These are phyloP conservation scores for Lepidopterella palustris DNA, from an alignment of 495 filamentous ascomycete genomes.

Conservation along the genomic window DNA sequence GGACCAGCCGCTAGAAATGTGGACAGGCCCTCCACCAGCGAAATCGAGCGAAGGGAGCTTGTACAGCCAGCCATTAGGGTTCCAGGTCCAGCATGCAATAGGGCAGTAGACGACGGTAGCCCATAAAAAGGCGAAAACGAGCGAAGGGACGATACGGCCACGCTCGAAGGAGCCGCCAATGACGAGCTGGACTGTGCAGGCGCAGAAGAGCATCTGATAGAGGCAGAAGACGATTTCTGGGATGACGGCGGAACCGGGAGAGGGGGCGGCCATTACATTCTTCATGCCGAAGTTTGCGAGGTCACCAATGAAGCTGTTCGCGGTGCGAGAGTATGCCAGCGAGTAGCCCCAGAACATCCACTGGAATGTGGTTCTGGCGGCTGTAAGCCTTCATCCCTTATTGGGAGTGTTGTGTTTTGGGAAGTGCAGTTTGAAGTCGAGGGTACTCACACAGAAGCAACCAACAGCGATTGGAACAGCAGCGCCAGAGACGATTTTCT, in stretches of 20 bases:
- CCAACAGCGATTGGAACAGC: conserved; percentile 53
- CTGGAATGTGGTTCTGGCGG: conserved; percentile 41
- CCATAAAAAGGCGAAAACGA: conserved; percentile 55
- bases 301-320: conserved; percentile 49
- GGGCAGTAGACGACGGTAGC: conserved; percentile 55
- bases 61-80: conserved; percentile 51
- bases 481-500: conserved; percentile 52
- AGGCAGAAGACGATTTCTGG: conserved; percentile 54
- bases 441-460: conserved; percentile 19
- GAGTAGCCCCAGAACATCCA: conserved; percentile 58
- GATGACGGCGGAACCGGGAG: conserved; percentile 42
- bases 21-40: conserved; percentile 51
- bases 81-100: conserved; percentile 57
- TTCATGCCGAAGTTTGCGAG: conserved; percentile 50
- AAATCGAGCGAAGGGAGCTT: conserved; percentile 51
- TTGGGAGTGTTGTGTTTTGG: neutral
- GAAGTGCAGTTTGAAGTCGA: neutral
- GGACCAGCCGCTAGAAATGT: conserved; percentile 50
- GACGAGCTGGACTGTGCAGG: conserved; percentile 48
- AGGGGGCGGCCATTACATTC: conserved; percentile 46
- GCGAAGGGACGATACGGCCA: conserved; percentile 49
- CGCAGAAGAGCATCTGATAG: conserved; percentile 54
- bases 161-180: conserved; percentile 51
- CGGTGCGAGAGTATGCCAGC: conserved; percentile 46
- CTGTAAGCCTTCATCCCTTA: neutral